Evolutionary conservation across 2,329 filamentous ascomycete genomes (phyloP), one percentile per base, ranked within the genome.

Genomic region (Aspergillus aculeatinus): DNA sequence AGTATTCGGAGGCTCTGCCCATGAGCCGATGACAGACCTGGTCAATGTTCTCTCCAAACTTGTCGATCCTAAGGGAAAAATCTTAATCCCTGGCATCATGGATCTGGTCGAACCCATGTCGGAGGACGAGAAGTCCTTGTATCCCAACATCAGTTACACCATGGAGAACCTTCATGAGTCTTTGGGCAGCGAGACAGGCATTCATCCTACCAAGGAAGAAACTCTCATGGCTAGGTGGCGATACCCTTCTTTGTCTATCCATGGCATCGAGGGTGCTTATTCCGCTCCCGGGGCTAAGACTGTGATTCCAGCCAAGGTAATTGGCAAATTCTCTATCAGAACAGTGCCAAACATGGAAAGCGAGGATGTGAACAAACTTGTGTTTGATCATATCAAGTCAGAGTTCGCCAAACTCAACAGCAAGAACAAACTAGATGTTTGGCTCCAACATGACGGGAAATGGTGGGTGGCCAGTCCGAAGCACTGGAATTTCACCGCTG

Each of bases 381-480:
- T 99, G 48, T 90, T 87, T 81, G 88, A 90, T 76, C 90, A 93
- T 76, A 84, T 98, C 65, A 85, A 94, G 73, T 87, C 90, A 65
- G 87, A 90, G 67, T 97, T 96, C 76, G 88, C 89, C 69, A 92
- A 92, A 79, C 84, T 98, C 35, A 86, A 87, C 66, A 95, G 89
- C 79, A 99, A 99, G 85, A 99, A 99, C 83, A 92, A 84, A 16
- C 78, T 96, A 73, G 90, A 91, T 70, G 88, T 92, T 56, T 87
- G 83, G 73, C 83, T 93, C 60, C 88, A 94, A 79, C 95, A 99
- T 82, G 89, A 88, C 61, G 95, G 95, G 68, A 97, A 97, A 81
- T 99, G 95, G 95, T 99, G 95, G 95, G 92, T 96, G 51, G 92
- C 96, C 51, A 93, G 90, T 73, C 94, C 95, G 31, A 95, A 96